Evolutionary conservation across 768 basidiomycete genomes (phyloP), one percentile per base, ranked within the genome.

Genomic region (Saitozyma podzolica): DNA sequence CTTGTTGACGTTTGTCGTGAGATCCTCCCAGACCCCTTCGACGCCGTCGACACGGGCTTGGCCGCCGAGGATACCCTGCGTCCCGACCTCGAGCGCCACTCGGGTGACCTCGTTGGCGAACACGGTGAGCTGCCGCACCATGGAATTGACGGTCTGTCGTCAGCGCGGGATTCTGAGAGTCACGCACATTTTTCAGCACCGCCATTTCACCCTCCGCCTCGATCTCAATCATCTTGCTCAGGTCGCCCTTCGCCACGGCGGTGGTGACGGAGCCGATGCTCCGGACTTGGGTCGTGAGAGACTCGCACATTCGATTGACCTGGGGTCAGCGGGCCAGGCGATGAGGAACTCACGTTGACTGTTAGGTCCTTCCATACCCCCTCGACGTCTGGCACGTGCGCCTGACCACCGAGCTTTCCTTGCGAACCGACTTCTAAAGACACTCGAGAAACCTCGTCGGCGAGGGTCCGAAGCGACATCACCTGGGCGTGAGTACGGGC

Each of bases 191-290:
- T 71, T 82, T 82, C 66, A 84, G 68, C 1, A 80, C 78, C 0
- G 80, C 82, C 76, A 97, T 95, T 82, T 97, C 93, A 13, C 94
- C 93, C 45, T 89, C 86, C 50, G 91, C 92, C 66, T 92, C 89
- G 66, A 94, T 91, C 61, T 88, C 88, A 73, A 95, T 92, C 82
- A 90, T 81, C 69, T 80, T 79, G 43, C 78, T 80, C 29, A 84
- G 69, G 67, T 83, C 82, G 57, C 82, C 82, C 51, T 67, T 72
- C 4, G 81, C 81, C 37, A 82, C 80, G 20, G 80, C 80, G 14
- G 80, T 81, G 1, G 80, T 81, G 49, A 82, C 80, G 40, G 59
- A 67, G 14, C 79, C 80, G 64, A 82, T 81, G 37, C 77, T 77
- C 60, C 82, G 69, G 41, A 83, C 82, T 74, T 83, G 82, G 8